phyloP scores from a whole-genome alignment of 805 yeast genomes.

The Metschnikowia drakensbergensis region DNA sequence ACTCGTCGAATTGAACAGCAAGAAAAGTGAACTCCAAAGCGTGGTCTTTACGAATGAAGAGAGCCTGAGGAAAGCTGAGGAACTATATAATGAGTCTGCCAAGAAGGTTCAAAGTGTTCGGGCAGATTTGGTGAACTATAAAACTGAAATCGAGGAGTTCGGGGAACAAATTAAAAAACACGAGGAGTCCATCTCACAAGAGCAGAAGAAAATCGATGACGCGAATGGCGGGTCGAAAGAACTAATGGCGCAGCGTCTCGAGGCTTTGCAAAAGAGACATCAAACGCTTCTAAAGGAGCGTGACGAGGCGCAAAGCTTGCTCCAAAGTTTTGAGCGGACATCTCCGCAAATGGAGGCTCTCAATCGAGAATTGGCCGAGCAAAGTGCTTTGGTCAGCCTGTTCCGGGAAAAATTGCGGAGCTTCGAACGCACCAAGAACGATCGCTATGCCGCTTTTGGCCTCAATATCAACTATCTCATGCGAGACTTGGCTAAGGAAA shows the following conservation, averaged over 20 bases:
- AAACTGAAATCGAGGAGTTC: constrained; percentile 20
- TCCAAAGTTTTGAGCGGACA: constrained; percentile 1
- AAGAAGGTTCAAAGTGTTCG: constrained; percentile 9
- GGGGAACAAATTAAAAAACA: constrained; percentile 12
- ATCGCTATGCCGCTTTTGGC: constrained; percentile 52
- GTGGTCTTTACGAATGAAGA: constrained; percentile 1
- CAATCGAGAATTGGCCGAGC: constrained; percentile 11
- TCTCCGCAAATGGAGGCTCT: constrained; percentile 13
- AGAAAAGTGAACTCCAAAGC: not conserved
- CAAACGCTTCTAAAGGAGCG: constrained; percentile 6
- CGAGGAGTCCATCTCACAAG: constrained; percentile 25
- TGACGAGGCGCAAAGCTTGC: constrained; percentile 10
- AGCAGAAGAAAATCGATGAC: constrained; percentile 37
- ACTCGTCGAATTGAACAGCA: not conserved
- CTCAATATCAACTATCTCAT: constrained; percentile 39
- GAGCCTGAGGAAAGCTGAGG: constrained; percentile 7
- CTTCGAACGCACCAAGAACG: constrained; percentile 17
- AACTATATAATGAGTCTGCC: constrained; percentile 6
- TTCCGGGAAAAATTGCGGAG: constrained; percentile 8
- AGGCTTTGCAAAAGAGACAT: constrained; percentile 9
- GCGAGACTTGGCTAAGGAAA: constrained; percentile 28
- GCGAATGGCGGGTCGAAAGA: constrained; percentile 45
- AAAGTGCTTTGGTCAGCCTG: not conserved
- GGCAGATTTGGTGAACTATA: constrained; percentile 15
- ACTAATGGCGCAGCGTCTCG: constrained; percentile 20